Evolutionary conservation across 139 green algal species (phyloP).

Genomic region (Desmodesmus armatus): DNA sequence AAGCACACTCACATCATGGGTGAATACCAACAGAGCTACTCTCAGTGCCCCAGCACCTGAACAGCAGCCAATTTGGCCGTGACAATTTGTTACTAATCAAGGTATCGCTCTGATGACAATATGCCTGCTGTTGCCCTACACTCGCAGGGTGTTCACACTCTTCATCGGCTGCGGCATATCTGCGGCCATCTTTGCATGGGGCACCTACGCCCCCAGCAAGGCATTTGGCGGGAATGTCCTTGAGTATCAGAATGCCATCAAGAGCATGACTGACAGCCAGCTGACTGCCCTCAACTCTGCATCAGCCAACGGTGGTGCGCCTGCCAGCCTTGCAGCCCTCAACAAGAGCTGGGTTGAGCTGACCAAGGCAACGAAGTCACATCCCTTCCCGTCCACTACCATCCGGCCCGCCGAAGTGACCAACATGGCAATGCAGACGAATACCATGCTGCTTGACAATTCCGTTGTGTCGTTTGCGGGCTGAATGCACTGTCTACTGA

Average conservation of each 20-base stretch:
- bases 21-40: neutral
- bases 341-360: neutral
- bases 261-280: neutral
- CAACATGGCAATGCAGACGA: no score
- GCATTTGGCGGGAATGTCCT: slow-evolving; percentile 3
- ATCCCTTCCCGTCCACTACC: slow-evolving; percentile 18
- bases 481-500: no score
- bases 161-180: slow-evolving; percentile 29
- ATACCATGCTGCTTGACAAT: no score
- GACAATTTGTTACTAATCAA: neutral
- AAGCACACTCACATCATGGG: no score
- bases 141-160: slow-evolving; percentile 38
- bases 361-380: neutral
- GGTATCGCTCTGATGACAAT: neutral
- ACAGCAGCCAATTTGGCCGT: neutral
- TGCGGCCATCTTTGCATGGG: slow-evolving; percentile 33
- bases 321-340: neutral
- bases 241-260: slow-evolving; percentile 22
- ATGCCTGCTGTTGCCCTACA: neutral
- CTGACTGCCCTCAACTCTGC: slow-evolving; percentile 19
- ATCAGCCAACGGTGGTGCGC: neutral
- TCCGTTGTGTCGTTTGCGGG: no score
- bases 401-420: neutral
- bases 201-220: slow-evolving; percentile 29
- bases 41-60: neutral